Evolutionary conservation across 2,329 filamentous ascomycete species (phyloP), one percentile per base, ranked within the genome.

Genomic region (Scedosporium minutisporum): DNA sequence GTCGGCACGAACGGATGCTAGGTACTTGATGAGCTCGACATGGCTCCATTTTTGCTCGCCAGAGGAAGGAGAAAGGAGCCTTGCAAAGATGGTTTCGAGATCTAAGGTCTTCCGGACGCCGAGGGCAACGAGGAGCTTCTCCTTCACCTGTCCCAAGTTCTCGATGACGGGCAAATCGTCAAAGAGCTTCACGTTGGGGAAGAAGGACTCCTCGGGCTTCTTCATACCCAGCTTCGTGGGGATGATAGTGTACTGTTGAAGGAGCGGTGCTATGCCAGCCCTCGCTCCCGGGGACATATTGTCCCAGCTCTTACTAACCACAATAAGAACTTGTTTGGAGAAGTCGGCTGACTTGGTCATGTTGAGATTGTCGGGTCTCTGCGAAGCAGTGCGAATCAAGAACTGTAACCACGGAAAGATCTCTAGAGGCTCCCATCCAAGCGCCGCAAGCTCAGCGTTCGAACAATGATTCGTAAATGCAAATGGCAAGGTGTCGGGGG

Each of bases 21-120:
- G 83, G 69, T 99, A 99, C 68, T 92, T 93, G 74, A 99, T 92
- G 27, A 99, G 80, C 71, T 99, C 93, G 65, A 96, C 87, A 71
- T 97, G 93, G 63, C 91, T 97, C 90, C 91, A 96, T 72, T 87
- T 87, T 64, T 81, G 82, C 27, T 82, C 81, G n/a, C 79, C 78
- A 9, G 73, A 73, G 14, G 81, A 79, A 16, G 82, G 81, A 60
- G 83, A 87, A 67, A 97, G 82, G 53, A 99, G 81, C 55, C 93
- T 84, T 25, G 90, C 89, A 69, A 99, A 97, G 33, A 99, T 96
- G 33, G 96, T 93, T 38, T 91, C 91, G 1, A 99, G 78, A 68
- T 99, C 95, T 21, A 99, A 87, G 0, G 95, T 99, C 77, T 97
- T 97, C 64, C 95, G 87, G 27, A 99, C 93, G 3, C 95, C 93